These are phyloP conservation scores for Fusarium fujikuroi DNA, from an alignment of 2,329 filamentous ascomycete genomes.

Conservation along the genomic window DNA sequence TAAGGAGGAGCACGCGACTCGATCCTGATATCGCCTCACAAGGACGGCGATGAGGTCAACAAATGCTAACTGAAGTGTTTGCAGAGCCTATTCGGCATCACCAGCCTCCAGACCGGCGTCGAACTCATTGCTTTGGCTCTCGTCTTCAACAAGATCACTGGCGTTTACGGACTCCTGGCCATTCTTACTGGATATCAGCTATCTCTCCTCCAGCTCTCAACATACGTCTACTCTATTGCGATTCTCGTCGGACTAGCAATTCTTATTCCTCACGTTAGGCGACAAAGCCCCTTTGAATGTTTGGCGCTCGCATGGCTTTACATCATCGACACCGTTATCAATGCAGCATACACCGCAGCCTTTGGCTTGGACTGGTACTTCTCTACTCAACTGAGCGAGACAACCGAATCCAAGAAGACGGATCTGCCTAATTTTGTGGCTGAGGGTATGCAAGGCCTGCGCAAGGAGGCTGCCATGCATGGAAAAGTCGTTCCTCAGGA, in stretches of 20 bases:
- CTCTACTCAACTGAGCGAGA: conserved; percentile 65
- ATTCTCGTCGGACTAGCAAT: conserved; percentile 74
- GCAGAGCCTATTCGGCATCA: conserved; percentile 85
- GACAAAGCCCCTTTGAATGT: conserved; percentile 80
- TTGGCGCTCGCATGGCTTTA: conserved; percentile 88
- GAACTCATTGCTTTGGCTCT: conserved; percentile 86
- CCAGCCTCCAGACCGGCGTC: conserved; percentile 86
- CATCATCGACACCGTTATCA: conserved; percentile 82
- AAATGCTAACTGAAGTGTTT: conserved; percentile 26
- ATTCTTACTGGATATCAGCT: conserved; percentile 87
- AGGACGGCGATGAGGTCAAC: background rate
- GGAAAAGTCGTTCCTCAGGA: conserved; percentile 60
- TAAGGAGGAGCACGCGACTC: conserved; percentile 43
- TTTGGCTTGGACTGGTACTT: conserved; percentile 91
- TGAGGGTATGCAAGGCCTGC: conserved; percentile 50
- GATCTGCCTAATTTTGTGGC: conserved; percentile 44
- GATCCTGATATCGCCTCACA: conserved; percentile 1
- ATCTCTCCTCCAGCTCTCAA: conserved; percentile 84
- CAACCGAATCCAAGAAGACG: conserved; percentile 36
- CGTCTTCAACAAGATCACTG: conserved; percentile 91
- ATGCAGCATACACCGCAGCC: conserved; percentile 81
- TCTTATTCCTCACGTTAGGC: conserved; percentile 82
- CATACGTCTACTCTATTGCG: conserved; percentile 88
- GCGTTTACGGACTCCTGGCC: conserved; percentile 89
- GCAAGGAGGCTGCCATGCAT: conserved; percentile 48